Evolutionary conservation across 441 rosid species (phyloP).

Genomic region (Corymbia calophylla): DNA sequence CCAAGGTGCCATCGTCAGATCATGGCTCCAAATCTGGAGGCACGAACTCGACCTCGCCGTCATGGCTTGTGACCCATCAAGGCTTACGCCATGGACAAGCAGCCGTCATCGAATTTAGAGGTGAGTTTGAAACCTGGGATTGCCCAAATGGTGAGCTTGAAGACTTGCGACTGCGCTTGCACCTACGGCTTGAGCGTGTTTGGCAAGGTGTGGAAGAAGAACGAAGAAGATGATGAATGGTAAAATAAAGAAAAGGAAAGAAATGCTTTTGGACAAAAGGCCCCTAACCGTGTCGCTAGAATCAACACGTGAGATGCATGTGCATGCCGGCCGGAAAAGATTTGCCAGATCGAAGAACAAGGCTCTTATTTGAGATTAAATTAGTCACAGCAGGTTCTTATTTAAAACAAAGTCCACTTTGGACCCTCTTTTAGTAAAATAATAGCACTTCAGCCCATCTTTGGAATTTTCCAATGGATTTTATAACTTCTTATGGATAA

Average conservation of each 20-base stretch:
- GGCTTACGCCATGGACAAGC: no score
- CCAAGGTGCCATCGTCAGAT: not conserved
- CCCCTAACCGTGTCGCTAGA: not conserved
- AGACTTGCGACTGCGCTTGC: no score
- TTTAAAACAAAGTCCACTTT: no score
- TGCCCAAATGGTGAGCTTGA: no score
- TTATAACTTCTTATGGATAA: not conserved
- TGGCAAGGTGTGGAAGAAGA: not conserved
- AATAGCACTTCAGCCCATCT: not conserved
- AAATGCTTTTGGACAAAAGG: not conserved
- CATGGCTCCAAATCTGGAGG: not conserved
- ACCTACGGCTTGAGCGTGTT: no score
- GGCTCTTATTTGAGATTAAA: no score
- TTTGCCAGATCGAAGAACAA: not conserved
- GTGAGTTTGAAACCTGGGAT: no score
- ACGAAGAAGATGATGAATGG: not conserved
- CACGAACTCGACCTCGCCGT: not conserved
- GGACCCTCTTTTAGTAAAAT: no score
- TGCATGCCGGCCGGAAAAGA: not conserved
- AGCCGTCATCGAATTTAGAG: no score
- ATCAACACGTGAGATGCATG: not conserved
- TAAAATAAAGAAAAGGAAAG: no score
- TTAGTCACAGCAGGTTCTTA: not conserved
- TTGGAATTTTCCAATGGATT: not conserved
- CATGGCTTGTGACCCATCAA: no score